Conservation (phyloP, 2,329 filamentous ascomycete genomes). For the Hysterium pulicare region DNA sequence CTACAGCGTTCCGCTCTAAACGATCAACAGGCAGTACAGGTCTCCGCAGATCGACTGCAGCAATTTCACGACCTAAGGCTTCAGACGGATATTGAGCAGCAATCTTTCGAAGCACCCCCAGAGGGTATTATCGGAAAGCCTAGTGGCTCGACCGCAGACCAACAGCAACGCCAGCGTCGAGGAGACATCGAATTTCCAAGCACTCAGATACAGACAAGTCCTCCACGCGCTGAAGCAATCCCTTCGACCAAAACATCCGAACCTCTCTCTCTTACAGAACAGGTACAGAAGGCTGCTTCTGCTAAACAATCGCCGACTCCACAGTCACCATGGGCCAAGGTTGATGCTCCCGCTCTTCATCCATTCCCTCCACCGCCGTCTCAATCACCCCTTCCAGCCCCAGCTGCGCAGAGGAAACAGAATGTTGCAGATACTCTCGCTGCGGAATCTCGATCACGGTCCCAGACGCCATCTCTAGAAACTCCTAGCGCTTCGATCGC, state of each 20-base stretch:
- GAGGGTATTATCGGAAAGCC: slow-evolving; percentile 38
- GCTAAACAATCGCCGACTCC: slow-evolving; percentile 54
- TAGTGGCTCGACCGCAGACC: slow-evolving; percentile 17
- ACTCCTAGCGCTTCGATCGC: slow-evolving; percentile 71
- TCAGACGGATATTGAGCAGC: slow-evolving; percentile 61
- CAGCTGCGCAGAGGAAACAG: slow-evolving; percentile 81
- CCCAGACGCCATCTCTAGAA: slow-evolving; percentile 69
- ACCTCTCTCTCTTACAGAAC: slow-evolving; percentile 71
- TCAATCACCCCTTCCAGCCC: slow-evolving; percentile 79
- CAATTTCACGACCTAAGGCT: slow-evolving; percentile 78
- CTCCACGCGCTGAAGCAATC: slow-evolving; percentile 7
- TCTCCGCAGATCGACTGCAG: slow-evolving; percentile 65
- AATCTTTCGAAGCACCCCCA: slow-evolving; percentile 20
- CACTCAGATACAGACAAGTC: slow-evolving; percentile 7
- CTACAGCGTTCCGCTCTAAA: slow-evolving; percentile 44
- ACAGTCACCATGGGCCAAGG: slow-evolving; percentile 58
- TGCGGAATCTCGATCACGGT: slow-evolving; percentile 66
- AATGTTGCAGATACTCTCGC: slow-evolving; percentile 74
- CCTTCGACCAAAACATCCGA: slow-evolving; percentile 41
- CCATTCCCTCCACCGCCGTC: slow-evolving; percentile 72
- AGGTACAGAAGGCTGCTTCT: slow-evolving; percentile 72
- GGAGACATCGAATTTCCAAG: slow-evolving; percentile 16
- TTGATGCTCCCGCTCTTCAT: slow-evolving; percentile 68
- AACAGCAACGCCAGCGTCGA: slow-evolving; percentile 18
- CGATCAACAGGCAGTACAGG: slow-evolving; percentile 43